These are phyloP conservation scores for Aspergillus aculeatus DNA, from an alignment of 2,329 filamentous ascomycete species.

Conservation along the genomic window DNA sequence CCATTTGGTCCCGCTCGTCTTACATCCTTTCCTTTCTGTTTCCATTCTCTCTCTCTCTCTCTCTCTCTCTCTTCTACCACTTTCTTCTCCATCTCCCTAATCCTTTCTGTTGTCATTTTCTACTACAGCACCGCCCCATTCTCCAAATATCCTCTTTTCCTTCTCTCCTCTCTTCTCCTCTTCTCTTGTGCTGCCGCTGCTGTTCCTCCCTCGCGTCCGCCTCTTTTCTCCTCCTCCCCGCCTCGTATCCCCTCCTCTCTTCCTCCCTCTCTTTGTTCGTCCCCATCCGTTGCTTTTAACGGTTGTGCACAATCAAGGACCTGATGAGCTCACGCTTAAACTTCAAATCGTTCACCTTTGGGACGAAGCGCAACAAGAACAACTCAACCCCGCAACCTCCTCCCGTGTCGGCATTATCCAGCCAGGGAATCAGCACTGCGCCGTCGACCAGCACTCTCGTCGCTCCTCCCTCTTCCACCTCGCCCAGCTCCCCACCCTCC, in stretches of 20 bases:
- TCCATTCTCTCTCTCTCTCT: neutral
- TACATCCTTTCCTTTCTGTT: conserved; percentile 10
- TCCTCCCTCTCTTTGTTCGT: conserved; percentile 14
- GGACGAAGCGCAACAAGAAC: conserved; percentile 52
- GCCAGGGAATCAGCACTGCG: conserved; percentile 19
- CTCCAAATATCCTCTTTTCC: conserved; percentile 11
- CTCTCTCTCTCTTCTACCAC: conserved; percentile 5
- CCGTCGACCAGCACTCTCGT: conserved; percentile 31
- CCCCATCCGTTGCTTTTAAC: conserved; percentile 19
- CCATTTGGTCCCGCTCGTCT: conserved; percentile 8
- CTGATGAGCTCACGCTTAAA: conserved; percentile 54
- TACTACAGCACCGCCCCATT: conserved; percentile 8
- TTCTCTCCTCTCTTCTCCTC: conserved; percentile 5
- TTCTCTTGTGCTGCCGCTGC: neutral
- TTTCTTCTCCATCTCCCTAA: conserved; percentile 5
- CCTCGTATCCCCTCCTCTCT: conserved; percentile 11
- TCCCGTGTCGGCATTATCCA: conserved; percentile 4
- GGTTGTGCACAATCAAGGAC: conserved; percentile 39
- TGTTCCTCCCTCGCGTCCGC: conserved; percentile 10
- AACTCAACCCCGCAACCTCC: conserved; percentile 38
- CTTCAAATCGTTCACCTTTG: conserved; percentile 51
- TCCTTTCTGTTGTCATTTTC: conserved; percentile 5
- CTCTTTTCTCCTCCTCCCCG: neutral
- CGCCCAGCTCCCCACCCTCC: conserved; percentile 38
- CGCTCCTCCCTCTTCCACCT: conserved; percentile 37